phyloP scores from a whole-genome alignment of 2,329 filamentous ascomycete species.

The Lasiodiplodia gonubiensis region DNA sequence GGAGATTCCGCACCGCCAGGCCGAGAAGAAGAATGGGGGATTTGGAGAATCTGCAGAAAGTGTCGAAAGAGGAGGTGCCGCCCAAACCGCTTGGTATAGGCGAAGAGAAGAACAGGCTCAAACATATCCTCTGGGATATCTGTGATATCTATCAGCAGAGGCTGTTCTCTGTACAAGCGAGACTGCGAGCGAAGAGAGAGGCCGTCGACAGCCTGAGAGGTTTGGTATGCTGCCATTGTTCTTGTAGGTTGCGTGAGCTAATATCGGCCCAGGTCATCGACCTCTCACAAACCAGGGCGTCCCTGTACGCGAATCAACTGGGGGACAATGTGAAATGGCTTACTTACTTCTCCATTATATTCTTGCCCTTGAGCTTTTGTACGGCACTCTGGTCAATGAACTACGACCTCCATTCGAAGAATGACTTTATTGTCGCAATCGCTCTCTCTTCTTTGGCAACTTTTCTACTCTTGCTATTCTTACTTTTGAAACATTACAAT shows the following conservation, averaged over 20 bases:
- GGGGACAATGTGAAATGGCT: conserved; percentile 22
- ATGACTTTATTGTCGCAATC: not conserved
- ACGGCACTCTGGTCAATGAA: conserved; percentile 25
- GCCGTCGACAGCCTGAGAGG: not conserved
- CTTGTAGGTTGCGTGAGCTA: not conserved
- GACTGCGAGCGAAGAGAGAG: not conserved
- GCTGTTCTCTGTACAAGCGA: not conserved
- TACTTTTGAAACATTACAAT: not conserved
- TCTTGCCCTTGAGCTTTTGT: conserved; percentile 18
- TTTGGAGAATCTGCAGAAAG: not conserved
- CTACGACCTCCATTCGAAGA: not conserved
- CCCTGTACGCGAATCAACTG: conserved; percentile 16
- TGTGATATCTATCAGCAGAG: not conserved
- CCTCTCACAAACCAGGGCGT: conserved; percentile 21
- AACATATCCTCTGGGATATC: not conserved
- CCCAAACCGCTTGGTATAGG: not conserved
- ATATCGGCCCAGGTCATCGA: not conserved
- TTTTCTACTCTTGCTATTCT: not conserved
- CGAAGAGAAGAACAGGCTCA: not conserved
- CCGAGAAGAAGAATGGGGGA: not conserved
- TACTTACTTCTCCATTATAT: conserved; percentile 27
- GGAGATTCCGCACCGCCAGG: conserved; percentile 1
- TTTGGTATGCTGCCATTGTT: not conserved
- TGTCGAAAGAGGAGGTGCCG: not conserved
- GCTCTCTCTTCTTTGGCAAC: not conserved